A percentile compares a stretch with the other conserved stretches of the same genome.
These are phyloP conservation scores for Aspergillus phoenicis DNA, from an alignment of 2,329 filamentous ascomycete species.

Conservation along the genomic window DNA sequence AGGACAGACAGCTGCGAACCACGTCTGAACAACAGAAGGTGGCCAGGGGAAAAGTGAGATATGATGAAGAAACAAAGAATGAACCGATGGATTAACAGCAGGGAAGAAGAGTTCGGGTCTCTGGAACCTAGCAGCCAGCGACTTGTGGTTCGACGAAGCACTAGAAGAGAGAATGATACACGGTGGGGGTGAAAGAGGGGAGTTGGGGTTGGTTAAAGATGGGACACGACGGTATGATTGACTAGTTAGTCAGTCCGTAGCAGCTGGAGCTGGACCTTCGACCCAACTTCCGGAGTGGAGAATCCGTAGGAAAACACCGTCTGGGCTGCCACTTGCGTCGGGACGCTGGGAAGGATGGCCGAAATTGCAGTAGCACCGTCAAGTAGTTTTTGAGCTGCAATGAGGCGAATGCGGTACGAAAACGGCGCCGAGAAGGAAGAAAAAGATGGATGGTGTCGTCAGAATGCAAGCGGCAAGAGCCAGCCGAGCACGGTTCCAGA, in stretches of 20 bases:
- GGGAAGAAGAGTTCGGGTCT: conserved; percentile 28
- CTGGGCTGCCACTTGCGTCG: not conserved
- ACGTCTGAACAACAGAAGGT: conserved; percentile 23
- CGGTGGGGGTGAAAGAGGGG: conserved; percentile 17
- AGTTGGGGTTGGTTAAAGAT: conserved; percentile 25
- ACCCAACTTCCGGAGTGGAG: conserved; percentile 29
- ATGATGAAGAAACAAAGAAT: conserved; percentile 24
- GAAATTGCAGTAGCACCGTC: conserved; percentile 2
- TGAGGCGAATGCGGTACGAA: conserved; percentile 26
- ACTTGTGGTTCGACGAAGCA: conserved; percentile 26
- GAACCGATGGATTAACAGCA: conserved; percentile 29
- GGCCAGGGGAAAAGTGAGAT: conserved; percentile 17
- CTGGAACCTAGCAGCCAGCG: conserved; percentile 23
- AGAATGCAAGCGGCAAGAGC: conserved; percentile 40
- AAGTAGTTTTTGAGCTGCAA: conserved; percentile 6
- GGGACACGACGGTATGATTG: conserved; percentile 28
- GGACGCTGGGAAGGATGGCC: conserved; percentile 3
- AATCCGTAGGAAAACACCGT: conserved; percentile 4
- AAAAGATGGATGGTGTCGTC: conserved; percentile 35
- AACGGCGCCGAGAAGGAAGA: conserved; percentile 26
- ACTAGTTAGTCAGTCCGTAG: conserved; percentile 18
- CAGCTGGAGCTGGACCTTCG: conserved; percentile 17
- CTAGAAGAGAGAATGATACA: conserved; percentile 27
- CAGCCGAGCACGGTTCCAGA: conserved; percentile 35
- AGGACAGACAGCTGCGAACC: conserved; percentile 27